Conservation (phyloP, 2,329 filamentous ascomycete genomes). For the Trichothecium roseum region DNA sequence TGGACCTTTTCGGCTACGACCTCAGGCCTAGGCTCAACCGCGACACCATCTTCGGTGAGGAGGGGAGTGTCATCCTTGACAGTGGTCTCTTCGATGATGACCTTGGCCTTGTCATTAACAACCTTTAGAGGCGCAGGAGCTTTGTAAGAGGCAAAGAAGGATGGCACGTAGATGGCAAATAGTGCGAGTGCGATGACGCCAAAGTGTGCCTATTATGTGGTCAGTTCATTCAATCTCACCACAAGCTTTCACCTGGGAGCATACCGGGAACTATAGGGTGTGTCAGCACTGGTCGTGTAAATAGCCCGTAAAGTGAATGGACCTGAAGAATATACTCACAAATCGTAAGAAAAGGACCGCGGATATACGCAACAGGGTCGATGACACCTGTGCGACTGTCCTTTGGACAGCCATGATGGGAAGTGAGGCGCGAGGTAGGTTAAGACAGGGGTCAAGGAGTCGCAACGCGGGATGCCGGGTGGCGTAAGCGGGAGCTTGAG, state of each 20-base stretch:
- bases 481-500: too few species aligned
- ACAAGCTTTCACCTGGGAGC: conserved; percentile 4
- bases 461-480: too few species aligned
- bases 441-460: too few species aligned
- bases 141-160: conserved; percentile 50
- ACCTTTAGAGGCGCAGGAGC: conserved; percentile 46
- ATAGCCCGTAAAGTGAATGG: not conserved
- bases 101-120: conserved; percentile 49
- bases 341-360: conserved; percentile 25
- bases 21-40: conserved; percentile 17
- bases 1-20: conserved; percentile 42
- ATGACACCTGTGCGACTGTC: conserved; percentile 21
- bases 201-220: conserved; percentile 22
- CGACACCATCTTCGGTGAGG: conserved; percentile 19
- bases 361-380: conserved; percentile 24
- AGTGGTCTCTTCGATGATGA: conserved; percentile 39
- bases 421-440: too few species aligned
- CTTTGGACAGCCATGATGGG: conserved; percentile 19
- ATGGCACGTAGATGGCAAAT: conserved; percentile 54
- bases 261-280: conserved; percentile 23
- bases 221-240: conserved; percentile 1
- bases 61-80: conserved; percentile 14
- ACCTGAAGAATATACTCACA: conserved; percentile 13
- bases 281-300: conserved; percentile 7
- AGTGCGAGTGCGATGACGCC: conserved; percentile 49